These are phyloP conservation scores for Apium graveolens DNA, from an alignment of 129 eudicot species.

Conservation along the genomic window DNA sequence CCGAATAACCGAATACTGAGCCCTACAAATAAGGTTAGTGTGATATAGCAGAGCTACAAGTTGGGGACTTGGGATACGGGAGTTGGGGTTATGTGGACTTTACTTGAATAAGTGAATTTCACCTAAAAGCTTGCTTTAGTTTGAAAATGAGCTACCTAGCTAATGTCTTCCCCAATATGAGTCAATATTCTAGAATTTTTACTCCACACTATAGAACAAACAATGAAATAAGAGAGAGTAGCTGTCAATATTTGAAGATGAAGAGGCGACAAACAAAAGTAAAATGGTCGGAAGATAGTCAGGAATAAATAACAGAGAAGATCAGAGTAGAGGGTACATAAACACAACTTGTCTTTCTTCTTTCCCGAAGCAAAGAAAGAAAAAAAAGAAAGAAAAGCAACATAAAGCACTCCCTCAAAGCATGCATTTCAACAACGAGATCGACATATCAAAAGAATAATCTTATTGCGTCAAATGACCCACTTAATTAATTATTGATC, in stretches of 20 bases:
- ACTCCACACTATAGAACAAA: not conserved
- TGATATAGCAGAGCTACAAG: too few relatives aligned
- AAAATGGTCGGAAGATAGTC: constrained; percentile 33
- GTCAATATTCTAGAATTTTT: not conserved
- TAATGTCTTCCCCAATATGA: not conserved
- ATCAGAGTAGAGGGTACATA: constrained; percentile 28
- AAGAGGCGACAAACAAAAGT: constrained; percentile 19
- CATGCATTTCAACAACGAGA: constrained; percentile 19
- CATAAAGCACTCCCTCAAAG: constrained; percentile 17
- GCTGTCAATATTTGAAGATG: constrained; percentile 32
- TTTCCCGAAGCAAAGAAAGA: constrained; percentile 41
- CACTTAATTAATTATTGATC: not conserved
- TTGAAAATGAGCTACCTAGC: not conserved
- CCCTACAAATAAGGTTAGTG: too few relatives aligned
- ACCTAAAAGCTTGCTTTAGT: constrained; percentile 1
- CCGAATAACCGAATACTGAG: too few relatives aligned
- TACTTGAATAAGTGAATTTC: not conserved
- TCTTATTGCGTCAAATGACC: not conserved
- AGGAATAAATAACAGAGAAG: constrained; percentile 23
- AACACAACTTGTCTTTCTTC: constrained; percentile 47
- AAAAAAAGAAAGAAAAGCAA: constrained; percentile 18
- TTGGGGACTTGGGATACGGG: too few relatives aligned
- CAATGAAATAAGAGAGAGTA: constrained; percentile 14
- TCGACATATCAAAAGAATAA: constrained; percentile 9
- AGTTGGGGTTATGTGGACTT: not conserved